Percentiles rank a stretch among this genome's conserved stretches.
Conservation (phyloP, 2,329 filamentous ascomycete species). For the Fusarium buxicola region DNA sequence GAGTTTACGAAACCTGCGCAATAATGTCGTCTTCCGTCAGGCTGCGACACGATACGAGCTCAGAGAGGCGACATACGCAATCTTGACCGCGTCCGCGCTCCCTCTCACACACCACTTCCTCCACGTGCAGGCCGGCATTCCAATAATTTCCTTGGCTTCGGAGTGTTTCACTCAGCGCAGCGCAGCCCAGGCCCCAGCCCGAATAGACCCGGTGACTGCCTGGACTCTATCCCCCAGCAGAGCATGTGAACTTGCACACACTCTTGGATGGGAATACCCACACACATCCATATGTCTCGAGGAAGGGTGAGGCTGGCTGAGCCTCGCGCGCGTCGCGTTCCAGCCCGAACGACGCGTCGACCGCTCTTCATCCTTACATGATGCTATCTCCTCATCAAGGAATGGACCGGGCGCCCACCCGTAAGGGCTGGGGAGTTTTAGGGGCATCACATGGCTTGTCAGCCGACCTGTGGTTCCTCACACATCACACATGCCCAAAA, state of each 20-base stretch:
- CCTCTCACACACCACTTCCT: conserved; percentile 39
- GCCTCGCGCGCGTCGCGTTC: conserved; percentile 40
- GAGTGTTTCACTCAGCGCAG: conserved; percentile 32
- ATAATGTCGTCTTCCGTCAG: conserved; percentile 23
- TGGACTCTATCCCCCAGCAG: conserved; percentile 21
- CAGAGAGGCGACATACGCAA: conserved; percentile 25
- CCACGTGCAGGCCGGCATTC: conserved; percentile 20
- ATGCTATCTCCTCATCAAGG: conserved; percentile 14
- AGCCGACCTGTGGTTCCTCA: conserved; percentile 42
- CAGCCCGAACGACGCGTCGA: conserved; percentile 30
- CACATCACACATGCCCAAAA: conserved; percentile 25
- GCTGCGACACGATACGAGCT: conserved; percentile 32
- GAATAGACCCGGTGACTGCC: conserved; percentile 38
- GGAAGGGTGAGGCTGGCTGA: conserved; percentile 34
- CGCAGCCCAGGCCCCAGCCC: conserved; percentile 14
- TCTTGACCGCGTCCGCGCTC: conserved; percentile 10
- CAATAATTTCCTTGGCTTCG: conserved; percentile 26
- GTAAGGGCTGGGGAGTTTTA: conserved; percentile 14
- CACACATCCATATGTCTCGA: conserved; percentile 16
- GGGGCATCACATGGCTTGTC: conserved; percentile 45
- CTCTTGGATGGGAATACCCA: conserved; percentile 23
- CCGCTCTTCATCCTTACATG: conserved; percentile 6
- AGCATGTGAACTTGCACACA: conserved; percentile 37
- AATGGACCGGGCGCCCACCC: conserved; percentile 25
- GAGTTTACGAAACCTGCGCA: conserved; percentile 44